phyloP scores from a whole-genome alignment of 75 land plant genomes.

The Cryptomeria japonica region DNA sequence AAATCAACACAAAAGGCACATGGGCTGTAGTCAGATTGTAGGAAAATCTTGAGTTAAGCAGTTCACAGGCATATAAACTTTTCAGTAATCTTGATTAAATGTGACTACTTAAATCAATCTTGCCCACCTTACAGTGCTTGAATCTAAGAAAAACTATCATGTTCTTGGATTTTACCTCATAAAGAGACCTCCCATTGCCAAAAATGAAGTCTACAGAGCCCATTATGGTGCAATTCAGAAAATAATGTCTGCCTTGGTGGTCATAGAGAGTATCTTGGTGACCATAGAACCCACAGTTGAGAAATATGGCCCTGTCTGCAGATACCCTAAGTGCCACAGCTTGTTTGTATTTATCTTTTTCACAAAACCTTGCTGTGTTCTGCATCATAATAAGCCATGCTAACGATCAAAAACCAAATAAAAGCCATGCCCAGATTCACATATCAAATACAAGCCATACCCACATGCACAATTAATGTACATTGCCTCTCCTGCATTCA shows the following conservation, averaged over 20 bases:
- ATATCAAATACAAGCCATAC: not conserved
- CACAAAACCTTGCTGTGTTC: not conserved
- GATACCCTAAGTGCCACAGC: conserved; percentile 31
- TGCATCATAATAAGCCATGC: not conserved
- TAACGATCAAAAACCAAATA: too few species aligned
- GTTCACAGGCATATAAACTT: not conserved
- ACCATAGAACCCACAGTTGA: conserved; percentile 22
- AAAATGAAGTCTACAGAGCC: conserved; percentile 34
- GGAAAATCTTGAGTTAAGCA: too few species aligned
- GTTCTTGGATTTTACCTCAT: conserved; percentile 6
- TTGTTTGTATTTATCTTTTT: conserved; percentile 16
- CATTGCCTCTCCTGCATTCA: too few species aligned
- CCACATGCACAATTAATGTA: not conserved
- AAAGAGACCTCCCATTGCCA: conserved; percentile 37
- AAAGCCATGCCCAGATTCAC: not conserved
- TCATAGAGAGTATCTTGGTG: conserved; percentile 41
- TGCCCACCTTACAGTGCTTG: too few species aligned
- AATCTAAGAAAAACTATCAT: not conserved
- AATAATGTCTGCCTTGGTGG: conserved; percentile 33
- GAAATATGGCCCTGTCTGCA: conserved; percentile 33
- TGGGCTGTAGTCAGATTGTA: too few species aligned
- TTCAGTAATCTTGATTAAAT: not conserved
- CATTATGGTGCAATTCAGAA: conserved; percentile 26
- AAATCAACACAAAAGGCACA: too few species aligned
- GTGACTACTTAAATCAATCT: too few species aligned